Evolutionary conservation across 306 rosid genomes (phyloP), one percentile per base, ranked within the genome.

Genomic region (Glycine tomentella): DNA sequence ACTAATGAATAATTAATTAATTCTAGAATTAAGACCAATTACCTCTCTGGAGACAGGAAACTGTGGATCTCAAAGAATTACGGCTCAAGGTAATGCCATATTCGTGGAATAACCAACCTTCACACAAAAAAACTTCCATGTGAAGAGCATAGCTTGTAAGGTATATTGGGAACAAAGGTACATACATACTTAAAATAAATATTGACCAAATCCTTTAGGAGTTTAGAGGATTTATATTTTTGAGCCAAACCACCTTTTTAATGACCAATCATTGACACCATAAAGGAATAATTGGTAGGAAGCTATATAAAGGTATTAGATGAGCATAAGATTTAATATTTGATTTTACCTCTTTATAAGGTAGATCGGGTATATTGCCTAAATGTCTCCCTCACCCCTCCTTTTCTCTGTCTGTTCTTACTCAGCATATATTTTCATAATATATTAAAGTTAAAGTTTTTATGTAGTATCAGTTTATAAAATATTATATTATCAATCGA

Each of bases 231-330:
- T 88, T 38, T 85, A 14, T 87, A 69, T 84, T 79, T 25, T 71
- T 81, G 67, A 81, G 82, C 80, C 71, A 84, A 89, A 63, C 72
- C 79, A 56, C 83, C 55, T 77, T 84, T 79, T 74, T 67, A 48
- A 69, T 25, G 76, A 80, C 90, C 91, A 92, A 89, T 92, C 86
- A 88, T 85, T 87, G 86, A 79, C 51, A 63, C 59, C 77, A 80
- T 66, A 34, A 85, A 78, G 87, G 91, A 94, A 92, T 88, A 86
- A 90, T 84, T 86, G 89, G 87, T 91, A 74, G 87, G 84, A 86
- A 84, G 88, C 87, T 86, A 78, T 84, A 90, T 1, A 89, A 71
- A 87, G 78, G 82, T 62, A 82, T 87, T 77, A 70, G 88, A 88
- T 84, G 81, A 76, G 87, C 80, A 74, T 77, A 72, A 78, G 7